Evolutionary conservation across 148 eudicot genomes (phyloP).

Genomic region (Beta vulgaris): DNA sequence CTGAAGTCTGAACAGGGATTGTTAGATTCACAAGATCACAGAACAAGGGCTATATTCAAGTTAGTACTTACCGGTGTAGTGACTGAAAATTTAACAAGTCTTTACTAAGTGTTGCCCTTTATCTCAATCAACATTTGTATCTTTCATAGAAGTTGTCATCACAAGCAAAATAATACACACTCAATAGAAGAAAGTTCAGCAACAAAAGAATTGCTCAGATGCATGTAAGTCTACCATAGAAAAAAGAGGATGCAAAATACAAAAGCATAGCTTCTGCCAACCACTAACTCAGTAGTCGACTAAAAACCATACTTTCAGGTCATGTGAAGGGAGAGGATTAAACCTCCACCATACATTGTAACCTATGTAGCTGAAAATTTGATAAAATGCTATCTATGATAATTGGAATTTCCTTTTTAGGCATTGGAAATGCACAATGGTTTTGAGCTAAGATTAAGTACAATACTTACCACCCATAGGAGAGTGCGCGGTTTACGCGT

Average conservation of each 20-base stretch:
- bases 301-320: neutral
- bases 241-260: neutral
- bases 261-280: neutral
- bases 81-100: too few relatives aligned
- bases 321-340: neutral
- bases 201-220: neutral
- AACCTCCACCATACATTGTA: neutral
- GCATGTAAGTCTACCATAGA: neutral
- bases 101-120: too few relatives aligned
- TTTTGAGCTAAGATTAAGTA: neutral
- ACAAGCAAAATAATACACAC: too few relatives aligned
- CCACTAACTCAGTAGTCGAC: neutral
- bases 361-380: neutral
- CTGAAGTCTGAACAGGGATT: too few relatives aligned
- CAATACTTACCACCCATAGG: constrained; percentile 93
- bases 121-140: too few relatives aligned
- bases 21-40: too few relatives aligned
- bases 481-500: constrained; percentile 91
- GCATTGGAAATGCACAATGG: neutral
- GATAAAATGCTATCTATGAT: neutral
- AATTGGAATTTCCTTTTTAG: neutral
- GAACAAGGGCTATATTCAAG: too few relatives aligned
- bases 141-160: too few relatives aligned
- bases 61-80: too few relatives aligned
- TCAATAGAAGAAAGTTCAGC: neutral